These are phyloP conservation scores for Solanum lignicaule DNA, from an alignment of 257 asterid genomes.

Conservation along the genomic window DNA sequence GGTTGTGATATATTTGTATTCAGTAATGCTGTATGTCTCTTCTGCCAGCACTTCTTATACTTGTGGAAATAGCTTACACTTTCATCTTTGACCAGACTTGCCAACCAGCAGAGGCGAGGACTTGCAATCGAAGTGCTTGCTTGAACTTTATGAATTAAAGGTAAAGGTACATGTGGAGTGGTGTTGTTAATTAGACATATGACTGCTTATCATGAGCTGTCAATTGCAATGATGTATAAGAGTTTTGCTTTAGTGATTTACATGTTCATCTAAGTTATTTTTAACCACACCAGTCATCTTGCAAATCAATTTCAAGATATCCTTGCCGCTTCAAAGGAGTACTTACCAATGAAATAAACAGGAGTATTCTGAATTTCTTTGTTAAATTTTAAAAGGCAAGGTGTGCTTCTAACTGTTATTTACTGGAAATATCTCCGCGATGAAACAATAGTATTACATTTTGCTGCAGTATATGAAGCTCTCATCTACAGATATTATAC, in stretches of 20 bases:
- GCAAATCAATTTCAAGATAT: neutral
- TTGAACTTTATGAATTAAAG: slow-evolving; percentile 95
- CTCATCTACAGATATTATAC: neutral
- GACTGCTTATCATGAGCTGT: neutral
- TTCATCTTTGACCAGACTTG: slow-evolving; percentile 45
- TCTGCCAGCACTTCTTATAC: neutral
- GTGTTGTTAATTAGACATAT: neutral
- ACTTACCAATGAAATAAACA: neutral
- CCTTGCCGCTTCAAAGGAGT: neutral
- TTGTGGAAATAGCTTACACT: neutral
- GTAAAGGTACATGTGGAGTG: slow-evolving; percentile 21
- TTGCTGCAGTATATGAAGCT: neutral
- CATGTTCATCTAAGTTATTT: neutral
- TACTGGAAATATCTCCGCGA: neutral
- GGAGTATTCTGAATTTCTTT: neutral
- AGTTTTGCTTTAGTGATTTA: neutral
- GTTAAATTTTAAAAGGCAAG: neutral
- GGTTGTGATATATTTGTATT: neutral
- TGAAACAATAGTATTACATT: neutral
- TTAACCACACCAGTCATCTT: neutral
- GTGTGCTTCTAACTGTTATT: neutral
- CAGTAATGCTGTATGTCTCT: neutral
- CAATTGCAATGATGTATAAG: neutral
- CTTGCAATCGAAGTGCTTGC: slow-evolving; percentile 90
- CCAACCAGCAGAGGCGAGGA: slow-evolving; percentile 97